These are phyloP conservation scores for Blastomyces emzantsi DNA, from an alignment of 2,329 filamentous ascomycete genomes.

Conservation along the genomic window DNA sequence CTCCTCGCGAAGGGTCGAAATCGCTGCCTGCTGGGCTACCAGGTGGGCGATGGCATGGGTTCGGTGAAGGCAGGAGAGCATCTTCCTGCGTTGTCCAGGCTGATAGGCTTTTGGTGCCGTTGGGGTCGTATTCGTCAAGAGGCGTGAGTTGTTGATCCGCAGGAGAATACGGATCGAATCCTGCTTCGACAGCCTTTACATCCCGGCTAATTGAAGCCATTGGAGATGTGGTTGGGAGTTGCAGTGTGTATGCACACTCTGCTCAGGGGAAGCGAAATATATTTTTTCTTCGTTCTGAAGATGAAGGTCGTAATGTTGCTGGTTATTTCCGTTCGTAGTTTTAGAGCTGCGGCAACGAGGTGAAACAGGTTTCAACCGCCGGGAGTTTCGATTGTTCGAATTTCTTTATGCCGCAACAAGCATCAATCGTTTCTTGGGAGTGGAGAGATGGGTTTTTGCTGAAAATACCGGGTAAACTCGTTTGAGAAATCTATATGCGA, in stretches of 20 bases:
- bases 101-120: neutral
- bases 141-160: neutral
- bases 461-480: neutral
- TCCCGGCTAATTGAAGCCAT: neutral
- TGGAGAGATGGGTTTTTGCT: neutral
- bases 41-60: neutral
- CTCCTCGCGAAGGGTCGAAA: conserved; percentile 32
- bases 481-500: neutral
- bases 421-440: neutral
- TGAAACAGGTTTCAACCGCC: neutral
- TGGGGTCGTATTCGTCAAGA: neutral
- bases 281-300: neutral
- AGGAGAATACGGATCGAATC: neutral
- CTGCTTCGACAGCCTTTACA: neutral
- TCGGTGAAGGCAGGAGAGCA: neutral
- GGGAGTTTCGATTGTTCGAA: neutral
- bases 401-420: neutral
- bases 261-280: neutral
- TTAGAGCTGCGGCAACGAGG: neutral
- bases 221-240: neutral
- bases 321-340: neutral
- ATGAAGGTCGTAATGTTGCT: neutral
- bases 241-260: neutral
- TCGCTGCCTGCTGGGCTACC: conserved; percentile 18
- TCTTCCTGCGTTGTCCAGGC: neutral